These are phyloP conservation scores for Trifolium fragiferum DNA, from an alignment of 306 rosid species.

Conservation along the genomic window DNA sequence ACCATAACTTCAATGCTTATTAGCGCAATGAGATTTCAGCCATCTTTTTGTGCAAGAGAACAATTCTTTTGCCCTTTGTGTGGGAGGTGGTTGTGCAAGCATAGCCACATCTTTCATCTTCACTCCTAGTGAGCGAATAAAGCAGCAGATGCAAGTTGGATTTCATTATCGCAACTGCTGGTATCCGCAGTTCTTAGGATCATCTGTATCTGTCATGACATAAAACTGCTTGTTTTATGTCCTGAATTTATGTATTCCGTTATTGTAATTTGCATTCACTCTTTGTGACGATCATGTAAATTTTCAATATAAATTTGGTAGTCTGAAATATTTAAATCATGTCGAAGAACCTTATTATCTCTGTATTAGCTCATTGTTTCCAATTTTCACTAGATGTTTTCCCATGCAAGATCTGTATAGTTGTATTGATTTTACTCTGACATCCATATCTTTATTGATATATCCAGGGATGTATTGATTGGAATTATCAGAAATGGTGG, in stretches of 20 bases:
- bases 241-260: slow-evolving; percentile 23
- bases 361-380: slow-evolving; percentile 17
- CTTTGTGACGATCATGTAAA: slow-evolving; percentile 18
- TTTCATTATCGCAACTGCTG: slow-evolving; percentile 86
- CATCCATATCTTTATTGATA: slow-evolving; percentile 26
- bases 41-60: slow-evolving; percentile 67
- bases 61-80: slow-evolving; percentile 77
- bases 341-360: slow-evolving; percentile 17
- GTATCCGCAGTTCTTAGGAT: slow-evolving; percentile 56
- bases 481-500: slow-evolving; percentile 85
- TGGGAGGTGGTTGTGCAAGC: slow-evolving; percentile 96
- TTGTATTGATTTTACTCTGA: slow-evolving; percentile 25
- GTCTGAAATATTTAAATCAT: slow-evolving; percentile 35
- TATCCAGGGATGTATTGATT: slow-evolving; percentile 68
- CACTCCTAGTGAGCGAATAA: slow-evolving; percentile 95
- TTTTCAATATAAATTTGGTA: slow-evolving; percentile 26
- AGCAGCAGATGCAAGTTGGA: slow-evolving; percentile 99
- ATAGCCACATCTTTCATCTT: slow-evolving; percentile 93
- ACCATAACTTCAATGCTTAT: slow-evolving; percentile 14
- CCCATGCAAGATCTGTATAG: slow-evolving; percentile 37
- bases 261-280: slow-evolving; percentile 27
- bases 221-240: slow-evolving; percentile 30
- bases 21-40: slow-evolving; percentile 42
- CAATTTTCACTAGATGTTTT: slow-evolving; percentile 25
- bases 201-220: slow-evolving; percentile 30